phyloP scores from a whole-genome alignment of 192 early-diverging fungal genomes.

The Backusella luteola region DNA sequence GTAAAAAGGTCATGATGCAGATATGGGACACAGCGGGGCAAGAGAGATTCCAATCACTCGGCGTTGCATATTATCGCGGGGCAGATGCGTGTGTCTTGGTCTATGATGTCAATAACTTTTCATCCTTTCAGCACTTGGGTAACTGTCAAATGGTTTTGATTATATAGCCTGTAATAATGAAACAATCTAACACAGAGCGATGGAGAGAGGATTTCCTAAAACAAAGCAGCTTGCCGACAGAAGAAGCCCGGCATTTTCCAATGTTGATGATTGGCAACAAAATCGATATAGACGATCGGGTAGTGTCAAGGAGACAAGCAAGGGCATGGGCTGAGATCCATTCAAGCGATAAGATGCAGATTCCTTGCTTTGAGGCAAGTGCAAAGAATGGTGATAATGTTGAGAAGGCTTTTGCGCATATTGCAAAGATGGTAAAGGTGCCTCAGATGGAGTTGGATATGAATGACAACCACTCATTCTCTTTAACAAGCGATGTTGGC shows the following conservation, averaged over 20 bases:
- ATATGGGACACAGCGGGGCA: slow-evolving; percentile 98
- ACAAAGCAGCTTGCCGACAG: slow-evolving; percentile 68
- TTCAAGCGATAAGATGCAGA: slow-evolving; percentile 77
- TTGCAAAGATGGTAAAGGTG: slow-evolving; percentile 64
- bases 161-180: no score
- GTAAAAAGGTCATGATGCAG: slow-evolving; percentile 65
- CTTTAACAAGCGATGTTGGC: slow-evolving; percentile 1
- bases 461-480: slow-evolving; percentile 22
- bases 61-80: slow-evolving; percentile 96
- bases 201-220: slow-evolving; percentile 96
- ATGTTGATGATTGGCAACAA: slow-evolving; percentile 98
- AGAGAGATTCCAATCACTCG: slow-evolving; percentile 93
- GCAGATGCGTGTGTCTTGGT: slow-evolving; percentile 97
- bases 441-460: slow-evolving; percentile 54
- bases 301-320: slow-evolving; percentile 58
- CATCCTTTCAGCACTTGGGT: slow-evolving; percentile 87
- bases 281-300: slow-evolving; percentile 90
- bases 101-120: slow-evolving; percentile 90
- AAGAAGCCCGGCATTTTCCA: slow-evolving; percentile 91
- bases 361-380: slow-evolving; percentile 96
- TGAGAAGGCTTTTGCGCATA: slow-evolving; percentile 90
- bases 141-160: background rate
- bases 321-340: slow-evolving; percentile 63
- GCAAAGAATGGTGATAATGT: slow-evolving; percentile 97
- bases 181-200: slow-evolving; percentile 41